Conservation (phyloP, 2,329 filamentous ascomycete species). For the Triangularia verruculosa region DNA sequence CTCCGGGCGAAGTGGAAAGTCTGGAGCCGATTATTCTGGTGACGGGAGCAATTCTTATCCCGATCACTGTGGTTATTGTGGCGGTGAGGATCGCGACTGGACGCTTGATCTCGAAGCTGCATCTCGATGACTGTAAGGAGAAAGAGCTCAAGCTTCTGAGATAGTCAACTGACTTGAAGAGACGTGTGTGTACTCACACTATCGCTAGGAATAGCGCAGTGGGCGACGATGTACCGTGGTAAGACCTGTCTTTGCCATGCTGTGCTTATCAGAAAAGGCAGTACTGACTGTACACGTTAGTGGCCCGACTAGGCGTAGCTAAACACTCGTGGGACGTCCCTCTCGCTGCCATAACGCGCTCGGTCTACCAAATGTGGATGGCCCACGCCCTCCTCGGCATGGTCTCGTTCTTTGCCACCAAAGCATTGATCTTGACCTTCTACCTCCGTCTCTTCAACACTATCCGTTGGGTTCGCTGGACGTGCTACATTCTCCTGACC, state of each 20-base stretch:
- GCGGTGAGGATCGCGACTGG: neutral
- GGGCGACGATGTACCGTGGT: neutral
- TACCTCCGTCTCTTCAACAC: constrained; percentile 3
- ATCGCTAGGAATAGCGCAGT: neutral
- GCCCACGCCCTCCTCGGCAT: neutral
- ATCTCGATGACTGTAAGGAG: neutral
- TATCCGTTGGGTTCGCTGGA: neutral
- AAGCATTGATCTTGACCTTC: neutral
- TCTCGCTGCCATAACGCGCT: neutral
- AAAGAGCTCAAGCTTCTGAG: neutral
- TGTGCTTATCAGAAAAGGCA: neutral
- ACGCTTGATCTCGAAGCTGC: neutral
- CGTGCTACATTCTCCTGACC: neutral
- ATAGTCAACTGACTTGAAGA: neutral
- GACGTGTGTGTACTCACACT: neutral
- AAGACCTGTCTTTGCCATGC: neutral
- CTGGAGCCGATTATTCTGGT: neutral
- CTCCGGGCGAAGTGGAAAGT: neutral
- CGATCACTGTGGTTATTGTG: neutral
- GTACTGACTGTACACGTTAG: neutral
- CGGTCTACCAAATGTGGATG: neutral
- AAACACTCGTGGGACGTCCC: neutral
- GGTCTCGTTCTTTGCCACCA: neutral
- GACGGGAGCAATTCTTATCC: neutral
- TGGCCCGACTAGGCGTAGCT: neutral